Base-by-base conservation (phyloP, 208 protist species). In the Strigomonas oncopelti region DNA sequence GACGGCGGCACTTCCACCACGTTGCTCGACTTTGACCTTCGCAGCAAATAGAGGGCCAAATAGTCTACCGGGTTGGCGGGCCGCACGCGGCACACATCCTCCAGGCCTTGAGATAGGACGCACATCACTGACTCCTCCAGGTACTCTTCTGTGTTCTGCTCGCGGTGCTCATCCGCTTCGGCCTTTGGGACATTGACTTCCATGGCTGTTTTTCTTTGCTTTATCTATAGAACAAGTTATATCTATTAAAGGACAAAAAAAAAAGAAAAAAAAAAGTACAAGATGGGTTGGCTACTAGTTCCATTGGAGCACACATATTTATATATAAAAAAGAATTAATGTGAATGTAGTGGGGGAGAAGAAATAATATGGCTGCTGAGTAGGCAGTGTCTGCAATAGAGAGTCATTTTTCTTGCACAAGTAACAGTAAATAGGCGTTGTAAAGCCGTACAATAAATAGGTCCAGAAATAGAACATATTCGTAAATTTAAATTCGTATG, bases 11-110 rank as follows among this genome's bases (percentile, higher is more conserved):
- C 90, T 68, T 93, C 87, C 14, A 87, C 83, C 2, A 74, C 72
- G 51, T 83, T 85, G 66, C 77, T 88, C 14, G 80, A 77, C 1
- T 84, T 64, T 0, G 92, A 93, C 52, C 90, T 72, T 0, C 87
- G 91, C 8, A 97, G 77, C 18, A 97, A 72, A 56, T 89, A 95
- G 4, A 90, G 72, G n/a, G 88, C 95, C 4, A 98, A 62, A 63
- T 95, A 97, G 60, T 97, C 91, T 27, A 97, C 83, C 20, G 95
- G 93, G 65, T 97, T 93, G 14, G 91, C 83, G 7, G 95, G 95
- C n/a, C 93, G 74, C 63, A 94, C 83, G 7, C 90, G 81, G 55
- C 87, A 93, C 20, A 98, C 61, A 38, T 91, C 87, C 69, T 92
- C 81, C 18, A 98, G 72, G 13, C 80, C 95, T 28, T 97, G 87